Evolutionary conservation across 192 early-diverging fungal genomes (phyloP).

Genomic region (Dispira parvispora): DNA sequence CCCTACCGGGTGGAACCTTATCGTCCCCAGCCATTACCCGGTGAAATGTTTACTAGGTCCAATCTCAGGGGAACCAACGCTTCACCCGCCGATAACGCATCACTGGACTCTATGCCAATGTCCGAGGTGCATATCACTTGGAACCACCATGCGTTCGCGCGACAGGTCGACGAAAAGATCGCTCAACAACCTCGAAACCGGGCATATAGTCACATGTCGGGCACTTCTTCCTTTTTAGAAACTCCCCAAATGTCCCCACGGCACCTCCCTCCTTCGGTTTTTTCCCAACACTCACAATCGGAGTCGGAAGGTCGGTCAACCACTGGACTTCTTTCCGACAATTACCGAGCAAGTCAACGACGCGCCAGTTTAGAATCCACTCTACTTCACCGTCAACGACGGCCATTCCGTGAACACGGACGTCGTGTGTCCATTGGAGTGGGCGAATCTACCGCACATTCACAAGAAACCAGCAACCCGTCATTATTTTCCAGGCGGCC

Average conservation of each 20-base stretch:
- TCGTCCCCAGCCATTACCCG: neutral
- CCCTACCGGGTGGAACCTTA: conserved; percentile 5
- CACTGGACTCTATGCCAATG: neutral
- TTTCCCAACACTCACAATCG: neutral
- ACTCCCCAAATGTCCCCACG: neutral
- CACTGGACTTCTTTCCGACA: neutral
- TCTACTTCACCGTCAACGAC: neutral
- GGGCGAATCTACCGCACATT: neutral
- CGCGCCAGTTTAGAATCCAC: too few relatives aligned
- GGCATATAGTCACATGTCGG: neutral
- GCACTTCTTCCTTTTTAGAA: neutral
- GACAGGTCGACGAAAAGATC: neutral
- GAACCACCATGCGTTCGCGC: neutral
- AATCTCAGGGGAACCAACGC: neutral
- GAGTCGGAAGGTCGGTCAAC: neutral
- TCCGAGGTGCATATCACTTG: neutral
- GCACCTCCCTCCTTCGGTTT: neutral
- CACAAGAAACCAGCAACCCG: neutral
- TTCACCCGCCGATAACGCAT: neutral
- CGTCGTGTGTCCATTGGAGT: neutral
- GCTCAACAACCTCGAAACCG: neutral
- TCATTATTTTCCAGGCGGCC: neutral
- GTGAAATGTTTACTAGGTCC: neutral
- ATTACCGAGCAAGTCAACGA: neutral
- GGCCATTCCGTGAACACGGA: neutral